Evolutionary conservation across 257 asterid genomes (phyloP).

Genomic region (Solanum chmielewskii): DNA sequence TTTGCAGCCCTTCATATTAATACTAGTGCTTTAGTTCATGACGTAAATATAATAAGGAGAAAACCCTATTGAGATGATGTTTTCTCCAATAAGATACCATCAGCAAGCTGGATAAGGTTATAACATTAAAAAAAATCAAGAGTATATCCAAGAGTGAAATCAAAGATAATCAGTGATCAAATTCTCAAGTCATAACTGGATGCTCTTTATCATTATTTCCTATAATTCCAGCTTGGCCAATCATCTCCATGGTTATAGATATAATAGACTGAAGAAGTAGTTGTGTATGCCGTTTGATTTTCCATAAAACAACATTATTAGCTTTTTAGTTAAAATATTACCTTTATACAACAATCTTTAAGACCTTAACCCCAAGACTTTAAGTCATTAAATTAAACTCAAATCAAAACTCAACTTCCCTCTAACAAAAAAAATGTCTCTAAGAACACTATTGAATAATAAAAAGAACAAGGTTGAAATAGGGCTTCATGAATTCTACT

Average conservation of each 20-base stretch:
- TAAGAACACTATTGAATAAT: too few species aligned
- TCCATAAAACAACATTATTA: background rate
- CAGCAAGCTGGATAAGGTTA: slow-evolving; percentile 44
- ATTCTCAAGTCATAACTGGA: background rate
- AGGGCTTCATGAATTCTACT: too few species aligned
- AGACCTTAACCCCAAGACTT: too few species aligned
- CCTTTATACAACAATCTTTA: too few species aligned
- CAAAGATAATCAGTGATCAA: background rate
- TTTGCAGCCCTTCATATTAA: slow-evolving; percentile 33
- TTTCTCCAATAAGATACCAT: slow-evolving; percentile 64
- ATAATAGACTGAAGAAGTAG: background rate
- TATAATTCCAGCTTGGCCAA: background rate
- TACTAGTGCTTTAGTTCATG: slow-evolving; percentile 80
- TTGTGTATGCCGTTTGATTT: background rate
- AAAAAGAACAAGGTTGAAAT: too few species aligned
- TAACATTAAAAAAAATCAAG: background rate
- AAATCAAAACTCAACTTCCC: too few species aligned
- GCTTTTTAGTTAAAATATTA: background rate
- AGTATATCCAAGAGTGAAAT: background rate
- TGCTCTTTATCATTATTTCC: background rate
- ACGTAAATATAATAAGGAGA: slow-evolving; percentile 65
- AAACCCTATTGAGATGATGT: slow-evolving; percentile 64
- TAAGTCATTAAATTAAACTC: too few species aligned
- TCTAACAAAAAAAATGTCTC: too few species aligned
- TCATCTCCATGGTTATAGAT: background rate